phyloP scores from a whole-genome alignment of 108 stramenopile genomes.

The Discostella pseudostelligera region DNA sequence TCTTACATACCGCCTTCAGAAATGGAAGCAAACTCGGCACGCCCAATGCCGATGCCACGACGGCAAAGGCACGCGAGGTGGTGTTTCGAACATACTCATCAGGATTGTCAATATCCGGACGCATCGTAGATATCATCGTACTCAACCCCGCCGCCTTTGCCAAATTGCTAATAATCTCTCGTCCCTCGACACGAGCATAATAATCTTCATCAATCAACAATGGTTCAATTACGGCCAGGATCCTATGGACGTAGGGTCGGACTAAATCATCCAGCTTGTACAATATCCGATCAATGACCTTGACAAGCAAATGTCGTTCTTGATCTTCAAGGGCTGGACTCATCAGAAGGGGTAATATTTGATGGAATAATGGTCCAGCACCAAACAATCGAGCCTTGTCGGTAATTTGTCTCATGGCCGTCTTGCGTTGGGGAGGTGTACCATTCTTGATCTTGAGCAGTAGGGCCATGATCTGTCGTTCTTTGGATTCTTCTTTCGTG shows the following conservation, averaged over 20 bases:
- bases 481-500: conserved; percentile 82
- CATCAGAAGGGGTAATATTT: conserved; percentile 97
- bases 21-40: conserved; percentile 96
- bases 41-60: conserved; percentile 97
- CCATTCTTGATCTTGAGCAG: conserved; percentile 98
- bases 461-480: conserved; percentile 88
- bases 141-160: conserved; percentile 99
- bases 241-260: conserved; percentile 95
- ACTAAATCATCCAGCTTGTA: conserved; percentile 98
- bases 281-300: conserved; percentile 98
- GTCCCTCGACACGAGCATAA: conserved; percentile 96
- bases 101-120: conserved; percentile 99
- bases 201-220: conserved; percentile 99
- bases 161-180: conserved; percentile 98
- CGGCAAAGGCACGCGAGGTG: conserved; percentile 97
- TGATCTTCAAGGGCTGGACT: conserved; percentile 98
- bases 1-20: conserved; percentile 98
- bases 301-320: conserved; percentile 97
- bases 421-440: conserved; percentile 97
- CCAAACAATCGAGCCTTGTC: conserved; percentile 95
- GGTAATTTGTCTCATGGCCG: conserved; percentile 98
- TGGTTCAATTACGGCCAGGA: conserved; percentile 97
- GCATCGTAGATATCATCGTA: conserved; percentile 99
- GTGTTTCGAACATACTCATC: conserved; percentile 99
- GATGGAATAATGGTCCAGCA: conserved; percentile 95